These are phyloP conservation scores for Gossypium lobatum DNA, from an alignment of 441 rosid genomes.

Conservation along the genomic window DNA sequence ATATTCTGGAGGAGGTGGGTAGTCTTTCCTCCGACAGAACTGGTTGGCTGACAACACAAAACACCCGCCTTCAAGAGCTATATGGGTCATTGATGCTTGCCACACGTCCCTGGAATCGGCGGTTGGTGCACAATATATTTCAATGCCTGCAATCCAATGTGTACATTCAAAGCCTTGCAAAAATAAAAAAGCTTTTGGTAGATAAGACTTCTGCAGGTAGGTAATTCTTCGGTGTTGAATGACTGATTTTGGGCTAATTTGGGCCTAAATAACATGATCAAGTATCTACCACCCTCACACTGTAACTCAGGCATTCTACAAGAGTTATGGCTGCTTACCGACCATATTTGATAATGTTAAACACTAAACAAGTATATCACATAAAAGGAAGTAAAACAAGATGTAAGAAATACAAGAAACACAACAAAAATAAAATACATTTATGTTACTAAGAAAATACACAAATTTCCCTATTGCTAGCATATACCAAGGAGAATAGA, in stretches of 20 bases:
- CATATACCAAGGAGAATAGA: too few relatives aligned
- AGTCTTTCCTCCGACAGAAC: conserved; percentile 77
- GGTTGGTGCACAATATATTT: conserved; percentile 95
- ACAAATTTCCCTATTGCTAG: background rate
- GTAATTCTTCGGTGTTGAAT: background rate
- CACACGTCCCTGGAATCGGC: conserved; percentile 80
- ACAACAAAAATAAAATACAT: background rate
- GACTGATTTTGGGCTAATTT: background rate
- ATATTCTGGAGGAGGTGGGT: conserved; percentile 88
- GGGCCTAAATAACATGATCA: background rate
- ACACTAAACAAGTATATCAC: background rate
- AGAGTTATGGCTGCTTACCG: background rate
- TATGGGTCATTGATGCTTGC: conserved; percentile 86
- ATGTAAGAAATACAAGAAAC: background rate
- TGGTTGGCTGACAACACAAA: conserved; percentile 85
- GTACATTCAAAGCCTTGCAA: conserved; percentile 2
- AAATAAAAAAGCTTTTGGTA: background rate
- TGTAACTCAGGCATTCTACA: background rate
- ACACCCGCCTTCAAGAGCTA: conserved; percentile 95
- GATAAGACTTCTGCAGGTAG: background rate
- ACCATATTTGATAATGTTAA: background rate
- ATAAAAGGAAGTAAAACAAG: background rate
- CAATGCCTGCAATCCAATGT: conserved; percentile 42
- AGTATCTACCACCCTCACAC: background rate
- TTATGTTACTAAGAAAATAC: background rate